These are phyloP conservation scores for Rossbeevera mucosa DNA, from an alignment of 768 basidiomycete genomes.

Conservation along the genomic window DNA sequence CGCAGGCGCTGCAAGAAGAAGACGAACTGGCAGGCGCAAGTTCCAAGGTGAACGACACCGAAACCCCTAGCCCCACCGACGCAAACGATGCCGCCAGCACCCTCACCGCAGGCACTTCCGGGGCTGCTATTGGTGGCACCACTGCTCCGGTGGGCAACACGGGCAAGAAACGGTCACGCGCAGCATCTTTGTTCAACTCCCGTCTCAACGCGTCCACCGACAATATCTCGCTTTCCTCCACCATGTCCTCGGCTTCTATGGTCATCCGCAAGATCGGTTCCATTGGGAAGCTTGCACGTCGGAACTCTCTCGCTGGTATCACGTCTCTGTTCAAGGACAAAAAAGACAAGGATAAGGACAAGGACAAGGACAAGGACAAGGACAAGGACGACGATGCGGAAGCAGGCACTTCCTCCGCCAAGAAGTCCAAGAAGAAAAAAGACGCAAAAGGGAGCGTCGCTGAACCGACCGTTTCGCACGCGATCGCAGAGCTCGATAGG, in stretches of 20 bases:
- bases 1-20: slow-evolving; percentile 50
- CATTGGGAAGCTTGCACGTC: slow-evolving; percentile 81
- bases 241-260: slow-evolving; percentile 90
- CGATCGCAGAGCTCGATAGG: slow-evolving; percentile 80
- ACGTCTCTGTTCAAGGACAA: slow-evolving; percentile 93
- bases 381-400: slow-evolving; percentile 33
- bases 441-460: slow-evolving; percentile 61
- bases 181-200: slow-evolving; percentile 79
- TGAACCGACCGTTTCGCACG: slow-evolving; percentile 72
- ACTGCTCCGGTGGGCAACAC: slow-evolving; percentile 28
- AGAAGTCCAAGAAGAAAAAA: slow-evolving; percentile 50
- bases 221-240: slow-evolving; percentile 92
- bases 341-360: slow-evolving; percentile 39
- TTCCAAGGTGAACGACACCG: slow-evolving; percentile 29
- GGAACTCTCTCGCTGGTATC: slow-evolving; percentile 87
- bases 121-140: slow-evolving; percentile 1
- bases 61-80: slow-evolving; percentile 27
- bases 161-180: slow-evolving; percentile 66
- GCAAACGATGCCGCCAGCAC: slow-evolving; percentile 26
- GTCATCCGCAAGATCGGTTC: slow-evolving; percentile 95
- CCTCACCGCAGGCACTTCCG: slow-evolving; percentile 39
- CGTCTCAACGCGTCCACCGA: slow-evolving; percentile 85
- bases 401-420: slow-evolving; percentile 30
- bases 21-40: slow-evolving; percentile 23
- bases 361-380: slow-evolving; percentile 33